These are phyloP conservation scores for Lentinula detonsa DNA, from an alignment of 768 basidiomycete species.

Conservation along the genomic window DNA sequence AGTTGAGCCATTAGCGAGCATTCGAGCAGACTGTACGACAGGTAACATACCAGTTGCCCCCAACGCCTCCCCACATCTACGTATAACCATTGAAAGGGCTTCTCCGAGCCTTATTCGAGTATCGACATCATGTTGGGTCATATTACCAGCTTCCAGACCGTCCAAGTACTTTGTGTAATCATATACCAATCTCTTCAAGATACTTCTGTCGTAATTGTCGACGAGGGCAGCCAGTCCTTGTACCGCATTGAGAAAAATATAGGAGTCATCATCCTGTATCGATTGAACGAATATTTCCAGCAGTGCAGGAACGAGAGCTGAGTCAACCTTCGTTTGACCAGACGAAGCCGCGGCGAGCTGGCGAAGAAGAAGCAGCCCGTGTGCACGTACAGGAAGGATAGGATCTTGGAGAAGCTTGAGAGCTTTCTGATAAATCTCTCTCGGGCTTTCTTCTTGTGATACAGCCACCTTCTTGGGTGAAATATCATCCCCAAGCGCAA, in stretches of 20 bases:
- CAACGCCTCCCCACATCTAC: constrained; percentile 64
- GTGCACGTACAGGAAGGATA: constrained; percentile 88
- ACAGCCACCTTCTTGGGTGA: neutral
- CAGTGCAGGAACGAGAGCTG: constrained; percentile 74
- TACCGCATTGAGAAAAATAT: constrained; percentile 88
- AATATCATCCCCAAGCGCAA: constrained; percentile 37
- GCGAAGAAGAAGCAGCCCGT: constrained; percentile 79
- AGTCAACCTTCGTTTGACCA: constrained; percentile 28
- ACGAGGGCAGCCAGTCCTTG: constrained; percentile 88
- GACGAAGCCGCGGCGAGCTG: constrained; percentile 51
- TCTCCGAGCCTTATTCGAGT: constrained; percentile 76
- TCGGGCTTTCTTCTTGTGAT: constrained; percentile 36
- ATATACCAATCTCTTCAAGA: constrained; percentile 59
- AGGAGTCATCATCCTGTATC: constrained; percentile 91
- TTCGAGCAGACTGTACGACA: neutral
- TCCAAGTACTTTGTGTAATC: constrained; percentile 55
- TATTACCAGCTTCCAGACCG: constrained; percentile 37
- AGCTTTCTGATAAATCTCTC: constrained; percentile 79
- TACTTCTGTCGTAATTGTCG: constrained; percentile 67
- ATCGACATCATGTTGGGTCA: constrained; percentile 65
- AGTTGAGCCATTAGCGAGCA: constrained; percentile 1
- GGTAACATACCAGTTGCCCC: constrained; percentile 55
- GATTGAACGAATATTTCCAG: constrained; percentile 82
- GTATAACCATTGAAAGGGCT: constrained; percentile 73
- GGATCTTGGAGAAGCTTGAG: constrained; percentile 87